These are phyloP conservation scores for Pezicula neosporulosa DNA, from an alignment of 2,329 filamentous ascomycete species.

Conservation along the genomic window DNA sequence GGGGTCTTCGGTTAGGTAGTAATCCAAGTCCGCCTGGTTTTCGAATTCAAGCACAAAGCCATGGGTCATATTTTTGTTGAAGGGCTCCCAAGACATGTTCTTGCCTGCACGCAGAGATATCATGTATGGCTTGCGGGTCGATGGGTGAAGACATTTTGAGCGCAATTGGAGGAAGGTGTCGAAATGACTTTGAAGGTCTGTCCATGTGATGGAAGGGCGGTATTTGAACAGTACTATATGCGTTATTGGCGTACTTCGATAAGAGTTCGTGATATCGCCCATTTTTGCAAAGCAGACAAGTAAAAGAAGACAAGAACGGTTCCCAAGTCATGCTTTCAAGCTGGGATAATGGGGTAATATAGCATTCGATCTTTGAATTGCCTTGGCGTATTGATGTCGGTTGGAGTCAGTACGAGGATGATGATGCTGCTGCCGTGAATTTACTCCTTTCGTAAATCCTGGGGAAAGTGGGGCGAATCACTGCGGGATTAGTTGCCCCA, in stretches of 20 bases:
- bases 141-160: background rate
- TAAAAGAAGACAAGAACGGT: no score
- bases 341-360: no score
- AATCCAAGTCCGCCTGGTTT: conserved; percentile 1
- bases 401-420: no score
- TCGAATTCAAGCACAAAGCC: conserved; percentile 3
- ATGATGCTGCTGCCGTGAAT: no score
- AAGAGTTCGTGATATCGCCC: no score
- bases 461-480: no score
- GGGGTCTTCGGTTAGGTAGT: conserved; percentile 3
- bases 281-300: no score
- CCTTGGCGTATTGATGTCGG: no score
- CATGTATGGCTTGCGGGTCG: background rate
- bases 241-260: background rate
- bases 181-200: background rate
- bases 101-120: background rate
- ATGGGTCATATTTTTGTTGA: conserved; percentile 3
- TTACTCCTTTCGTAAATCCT: no score
- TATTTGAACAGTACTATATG: background rate
- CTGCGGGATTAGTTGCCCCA: no score
- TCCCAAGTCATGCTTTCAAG: no score
- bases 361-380: no score
- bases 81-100: conserved; percentile 4
- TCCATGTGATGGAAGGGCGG: background rate
- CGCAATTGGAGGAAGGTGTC: background rate